Evolutionary conservation across 2,329 filamentous ascomycete genomes (phyloP), one percentile per base, ranked within the genome.

Genomic region (Pseudocercospora crystallina): DNA sequence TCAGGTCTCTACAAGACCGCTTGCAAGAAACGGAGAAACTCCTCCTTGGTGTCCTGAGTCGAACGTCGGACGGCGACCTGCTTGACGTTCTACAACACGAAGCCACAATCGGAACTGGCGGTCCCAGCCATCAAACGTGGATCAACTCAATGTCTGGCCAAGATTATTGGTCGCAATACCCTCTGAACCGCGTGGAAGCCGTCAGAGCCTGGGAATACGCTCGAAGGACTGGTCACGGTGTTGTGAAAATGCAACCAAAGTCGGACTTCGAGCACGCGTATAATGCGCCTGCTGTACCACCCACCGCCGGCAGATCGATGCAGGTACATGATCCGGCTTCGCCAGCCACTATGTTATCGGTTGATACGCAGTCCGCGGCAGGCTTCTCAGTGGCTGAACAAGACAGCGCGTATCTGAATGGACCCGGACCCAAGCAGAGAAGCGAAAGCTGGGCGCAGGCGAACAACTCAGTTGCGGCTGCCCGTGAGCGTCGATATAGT

Each of bases 121-220:
- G 36, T 9, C 57, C 51, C 10, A 58, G 54, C 43, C 58, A 60
- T 35, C 58, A 60, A 30, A 53, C 53, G 8, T 60, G 58, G 58
- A 54, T 51, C 15, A 49, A 47, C 31, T 36, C 48, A 15, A 43
- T 54, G 37, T 60, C 58, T 8, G 58, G 58, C 26, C 54, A 47
- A 30, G 58, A 60, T 11, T 56, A 60, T 47, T 60, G 58, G 58
- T 37, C 47, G 14, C 38, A 32, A 15, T 48, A 55, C 34, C 56
- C 48, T 10, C 31, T 60, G 40, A 58, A 51, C 8, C 40, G 51
- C 11, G 26, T 57, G 2, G 53, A 55, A 5, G 34, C 45, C 8
- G 54, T 60, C 38, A 49, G 58, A 43, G 49, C 56, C 5, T 60
- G 58, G 58, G 56, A 60, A 29, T 43, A 38, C 8, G 47, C 45